A percentile compares a stretch with the other conserved stretches of the same genome.
These are phyloP conservation scores for Naganishia liquefaciens DNA, from an alignment of 1,284 basidiomycete species.

Conservation along the genomic window DNA sequence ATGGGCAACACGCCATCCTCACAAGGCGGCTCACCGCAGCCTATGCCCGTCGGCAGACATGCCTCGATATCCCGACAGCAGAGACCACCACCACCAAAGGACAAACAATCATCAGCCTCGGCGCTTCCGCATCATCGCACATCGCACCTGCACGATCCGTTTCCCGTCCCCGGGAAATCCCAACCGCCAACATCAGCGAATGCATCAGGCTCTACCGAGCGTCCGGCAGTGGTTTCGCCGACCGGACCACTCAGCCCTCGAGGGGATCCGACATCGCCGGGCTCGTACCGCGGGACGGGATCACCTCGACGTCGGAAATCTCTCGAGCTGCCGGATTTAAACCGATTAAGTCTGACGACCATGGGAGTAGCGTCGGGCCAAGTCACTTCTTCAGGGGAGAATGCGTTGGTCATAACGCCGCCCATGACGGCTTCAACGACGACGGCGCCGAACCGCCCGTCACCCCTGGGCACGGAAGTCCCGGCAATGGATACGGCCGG, in stretches of 20 bases:
- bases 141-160: conserved; percentile 16
- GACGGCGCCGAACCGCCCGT: conserved; percentile 4
- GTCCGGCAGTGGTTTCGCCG: background rate
- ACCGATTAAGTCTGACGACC: conserved; percentile 49
- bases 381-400: no score
- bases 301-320: conserved; percentile 51
- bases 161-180: conserved; percentile 2
- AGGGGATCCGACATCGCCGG: conserved; percentile 47
- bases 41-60: background rate
- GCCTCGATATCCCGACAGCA: conserved; percentile 1
- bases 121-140: conserved; percentile 16
- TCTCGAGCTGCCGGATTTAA: conserved; percentile 53
- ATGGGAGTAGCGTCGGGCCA: background rate
- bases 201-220: background rate
- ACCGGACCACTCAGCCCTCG: conserved; percentile 2
- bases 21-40: conserved; percentile 1
- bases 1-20: conserved; percentile 32
- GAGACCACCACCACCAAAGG: background rate
- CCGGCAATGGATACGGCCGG: background rate
- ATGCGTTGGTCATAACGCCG: background rate
- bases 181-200: conserved; percentile 6
- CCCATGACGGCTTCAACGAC: background rate
- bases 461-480: background rate
- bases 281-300: conserved; percentile 38
- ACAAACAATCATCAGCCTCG: background rate